Conservation (phyloP, 257 asterid species). For the Solanum microdontum region DNA sequence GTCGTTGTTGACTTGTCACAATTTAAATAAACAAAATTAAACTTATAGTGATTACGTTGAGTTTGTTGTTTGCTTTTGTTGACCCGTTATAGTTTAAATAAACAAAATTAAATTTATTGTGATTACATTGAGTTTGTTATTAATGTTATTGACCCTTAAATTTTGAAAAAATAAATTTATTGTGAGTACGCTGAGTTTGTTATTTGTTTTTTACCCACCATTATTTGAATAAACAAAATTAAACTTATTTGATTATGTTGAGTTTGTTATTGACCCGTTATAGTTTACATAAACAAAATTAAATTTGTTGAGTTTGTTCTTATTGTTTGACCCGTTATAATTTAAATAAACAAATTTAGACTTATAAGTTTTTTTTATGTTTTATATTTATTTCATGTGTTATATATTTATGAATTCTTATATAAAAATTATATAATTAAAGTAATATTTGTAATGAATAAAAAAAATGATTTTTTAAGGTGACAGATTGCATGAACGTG, state of each 20-base stretch:
- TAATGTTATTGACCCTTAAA: background rate
- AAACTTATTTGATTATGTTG: background rate
- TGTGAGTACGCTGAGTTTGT: background rate
- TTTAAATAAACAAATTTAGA: background rate
- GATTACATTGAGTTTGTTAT: too few species aligned
- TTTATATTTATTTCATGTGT: background rate
- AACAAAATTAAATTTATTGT: too few species aligned
- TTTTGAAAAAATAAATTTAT: too few species aligned
- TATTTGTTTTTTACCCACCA: background rate
- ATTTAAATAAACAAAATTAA: too few species aligned
- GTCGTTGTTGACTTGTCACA: background rate
- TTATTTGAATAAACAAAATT: background rate
- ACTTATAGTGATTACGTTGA: background rate
- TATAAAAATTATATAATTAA: background rate
- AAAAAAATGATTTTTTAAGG: background rate
- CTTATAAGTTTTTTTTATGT: background rate
- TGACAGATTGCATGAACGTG: background rate
- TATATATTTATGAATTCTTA: background rate
- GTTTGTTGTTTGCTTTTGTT: background rate
- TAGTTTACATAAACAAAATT: too few species aligned
- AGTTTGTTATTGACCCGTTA: background rate
- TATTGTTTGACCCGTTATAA: background rate
- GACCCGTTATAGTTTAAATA: background rate
- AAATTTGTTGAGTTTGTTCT: background rate
- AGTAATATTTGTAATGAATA: background rate